phyloP scores from a whole-genome alignment of 1,284 basidiomycete genomes.

The Ustilago cynodontis region DNA sequence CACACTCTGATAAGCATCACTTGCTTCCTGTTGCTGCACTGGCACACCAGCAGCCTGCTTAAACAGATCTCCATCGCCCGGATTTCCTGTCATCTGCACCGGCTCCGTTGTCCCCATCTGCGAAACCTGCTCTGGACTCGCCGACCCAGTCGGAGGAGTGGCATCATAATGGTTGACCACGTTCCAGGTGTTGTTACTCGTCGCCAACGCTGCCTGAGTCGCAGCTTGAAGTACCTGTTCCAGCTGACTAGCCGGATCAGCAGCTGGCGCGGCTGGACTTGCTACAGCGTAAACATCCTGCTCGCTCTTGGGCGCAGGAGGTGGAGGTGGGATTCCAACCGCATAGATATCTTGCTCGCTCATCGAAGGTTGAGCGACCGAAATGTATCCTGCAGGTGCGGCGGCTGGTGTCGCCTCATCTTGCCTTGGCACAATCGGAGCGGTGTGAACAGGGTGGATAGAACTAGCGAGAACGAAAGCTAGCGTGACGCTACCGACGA shows the following conservation, averaged over 20 bases:
- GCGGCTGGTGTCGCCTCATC: constrained; percentile 12
- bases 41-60: constrained; percentile 13
- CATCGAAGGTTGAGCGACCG: constrained; percentile 45
- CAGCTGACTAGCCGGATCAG: not conserved
- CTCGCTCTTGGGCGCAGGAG: constrained; percentile 36
- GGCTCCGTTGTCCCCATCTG: constrained; percentile 11
- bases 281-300: constrained; percentile 48
- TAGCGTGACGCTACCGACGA: constrained; percentile 34
- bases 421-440: constrained; percentile 29
- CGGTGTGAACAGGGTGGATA: constrained; percentile 28
- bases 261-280: constrained; percentile 1
- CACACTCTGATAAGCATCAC: constrained; percentile 17
- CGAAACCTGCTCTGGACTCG: constrained; percentile 2
- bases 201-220: constrained; percentile 9
- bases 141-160: constrained; percentile 10
- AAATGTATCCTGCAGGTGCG: constrained; percentile 32
- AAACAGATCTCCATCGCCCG: constrained; percentile 19
- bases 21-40: not conserved
- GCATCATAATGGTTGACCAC: constrained; percentile 29
- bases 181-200: constrained; percentile 14
- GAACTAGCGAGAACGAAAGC: constrained; percentile 38
- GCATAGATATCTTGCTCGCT: constrained; percentile 42
- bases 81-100: constrained; percentile 22
- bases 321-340: constrained; percentile 25
- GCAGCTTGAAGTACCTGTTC: constrained; percentile 26